phyloP scores from a whole-genome alignment of 345 rosid species.

The Syzygium oleosum region DNA sequence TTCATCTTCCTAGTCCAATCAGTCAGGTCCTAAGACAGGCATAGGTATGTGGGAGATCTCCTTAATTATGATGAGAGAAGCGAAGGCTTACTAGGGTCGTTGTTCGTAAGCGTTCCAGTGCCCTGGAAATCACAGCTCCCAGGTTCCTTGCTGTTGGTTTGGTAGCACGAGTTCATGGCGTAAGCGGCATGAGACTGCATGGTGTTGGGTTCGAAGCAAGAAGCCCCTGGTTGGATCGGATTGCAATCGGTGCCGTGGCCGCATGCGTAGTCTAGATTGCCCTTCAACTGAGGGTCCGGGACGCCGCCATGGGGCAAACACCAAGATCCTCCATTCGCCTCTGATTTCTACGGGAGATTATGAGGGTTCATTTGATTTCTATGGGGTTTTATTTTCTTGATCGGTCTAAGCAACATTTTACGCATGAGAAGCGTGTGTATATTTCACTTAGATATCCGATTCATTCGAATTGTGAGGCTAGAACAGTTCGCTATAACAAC shows the following conservation, averaged over 20 bases:
- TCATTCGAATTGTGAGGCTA: neutral
- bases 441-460: neutral
- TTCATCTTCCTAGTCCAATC: neutral
- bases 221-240: constrained; percentile 57
- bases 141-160: constrained; percentile 35
- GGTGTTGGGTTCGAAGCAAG: constrained; percentile 71
- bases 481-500: neutral
- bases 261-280: constrained; percentile 69
- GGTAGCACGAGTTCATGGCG: constrained; percentile 80
- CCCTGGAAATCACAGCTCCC: constrained; percentile 68
- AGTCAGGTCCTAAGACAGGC: neutral
- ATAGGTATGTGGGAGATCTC: neutral
- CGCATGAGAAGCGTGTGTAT: neutral
- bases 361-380: neutral
- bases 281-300: constrained; percentile 50
- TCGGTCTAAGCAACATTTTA: neutral
- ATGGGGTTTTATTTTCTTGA: neutral
- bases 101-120: constrained; percentile 42
- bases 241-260: constrained; percentile 54
- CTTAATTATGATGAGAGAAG: neutral
- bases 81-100: constrained; percentile 30
- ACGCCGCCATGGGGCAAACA: constrained; percentile 56
- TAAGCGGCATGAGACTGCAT: constrained; percentile 58
- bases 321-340: constrained; percentile 27
- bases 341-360: neutral